These are phyloP conservation scores for Fusarium armeniacum DNA, from an alignment of 2,329 filamentous ascomycete genomes.

Conservation along the genomic window DNA sequence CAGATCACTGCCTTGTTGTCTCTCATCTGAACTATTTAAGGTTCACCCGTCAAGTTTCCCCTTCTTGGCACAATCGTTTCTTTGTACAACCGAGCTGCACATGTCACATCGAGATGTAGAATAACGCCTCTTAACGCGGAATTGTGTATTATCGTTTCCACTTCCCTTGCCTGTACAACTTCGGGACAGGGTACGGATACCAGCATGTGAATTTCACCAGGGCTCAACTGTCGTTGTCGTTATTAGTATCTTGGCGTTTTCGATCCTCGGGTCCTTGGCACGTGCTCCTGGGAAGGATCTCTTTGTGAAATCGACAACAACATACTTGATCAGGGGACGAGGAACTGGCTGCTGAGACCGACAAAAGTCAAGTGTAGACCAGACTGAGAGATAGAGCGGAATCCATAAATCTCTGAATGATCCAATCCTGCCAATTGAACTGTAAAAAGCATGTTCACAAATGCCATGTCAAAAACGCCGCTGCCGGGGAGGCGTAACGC, in stretches of 20 bases:
- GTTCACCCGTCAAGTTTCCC: conserved; percentile 4
- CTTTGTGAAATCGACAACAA: background rate
- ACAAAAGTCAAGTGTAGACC: background rate
- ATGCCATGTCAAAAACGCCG: background rate
- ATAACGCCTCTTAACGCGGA: background rate
- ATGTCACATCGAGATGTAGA: background rate
- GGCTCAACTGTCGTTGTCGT: background rate
- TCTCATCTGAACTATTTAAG: conserved; percentile 9
- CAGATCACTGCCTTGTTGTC: conserved; percentile 9
- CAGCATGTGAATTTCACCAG: background rate
- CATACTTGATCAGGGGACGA: background rate
- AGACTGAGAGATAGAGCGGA: background rate
- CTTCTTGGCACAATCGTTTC: conserved; percentile 4
- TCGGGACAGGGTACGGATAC: background rate
- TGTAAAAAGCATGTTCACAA: background rate
- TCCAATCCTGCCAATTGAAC: background rate
- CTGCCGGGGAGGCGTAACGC: conserved; percentile 25
- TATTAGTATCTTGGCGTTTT: background rate
- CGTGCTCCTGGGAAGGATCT: background rate
- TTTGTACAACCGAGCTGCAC: background rate
- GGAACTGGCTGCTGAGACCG: background rate
- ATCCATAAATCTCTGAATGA: background rate
- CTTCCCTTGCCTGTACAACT: conserved; percentile 1
- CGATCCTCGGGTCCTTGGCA: background rate
- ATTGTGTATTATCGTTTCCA: conserved; percentile 1